Evolutionary conservation across 805 yeast species (phyloP).

Genomic region (Grigorovia transvaalensis): DNA sequence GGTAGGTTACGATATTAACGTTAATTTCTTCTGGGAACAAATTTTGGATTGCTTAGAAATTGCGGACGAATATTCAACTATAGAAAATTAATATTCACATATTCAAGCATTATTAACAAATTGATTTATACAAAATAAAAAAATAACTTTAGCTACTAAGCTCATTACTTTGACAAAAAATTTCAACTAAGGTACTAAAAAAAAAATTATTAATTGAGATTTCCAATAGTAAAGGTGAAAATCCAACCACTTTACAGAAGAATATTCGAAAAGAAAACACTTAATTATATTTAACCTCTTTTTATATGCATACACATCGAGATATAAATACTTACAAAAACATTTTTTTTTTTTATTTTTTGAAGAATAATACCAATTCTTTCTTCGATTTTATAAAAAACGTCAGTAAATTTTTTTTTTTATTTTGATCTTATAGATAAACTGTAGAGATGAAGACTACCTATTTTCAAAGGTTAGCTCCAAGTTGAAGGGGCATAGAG

Average conservation of each 20-base stretch:
- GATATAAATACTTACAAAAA: no score
- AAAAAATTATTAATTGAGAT: no score
- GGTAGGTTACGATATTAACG: slow-evolving; percentile 34
- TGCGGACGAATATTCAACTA: slow-evolving; percentile 28
- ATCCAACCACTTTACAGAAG: no score
- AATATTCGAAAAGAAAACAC: no score
- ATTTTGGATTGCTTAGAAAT: slow-evolving; percentile 30
- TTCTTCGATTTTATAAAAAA: no score
- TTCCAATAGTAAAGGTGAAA: background rate
- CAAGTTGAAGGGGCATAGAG: slow-evolving; percentile 39
- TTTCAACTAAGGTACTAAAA: no score
- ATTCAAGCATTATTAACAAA: background rate
- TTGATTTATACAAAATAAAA: no score
- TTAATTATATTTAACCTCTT: no score
- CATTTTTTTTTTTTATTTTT: no score
- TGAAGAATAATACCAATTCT: no score
- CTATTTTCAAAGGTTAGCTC: slow-evolving; percentile 17
- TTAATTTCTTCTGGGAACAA: slow-evolving; percentile 38
- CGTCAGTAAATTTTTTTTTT: background rate
- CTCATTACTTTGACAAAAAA: background rate
- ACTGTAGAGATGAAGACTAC: background rate
- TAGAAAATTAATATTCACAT: slow-evolving; percentile 5
- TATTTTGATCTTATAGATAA: background rate
- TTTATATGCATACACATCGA: no score
- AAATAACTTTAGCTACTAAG: no score